Conservation (phyloP, 345 rosid species). For the Tarenaya hassleriana region DNA sequence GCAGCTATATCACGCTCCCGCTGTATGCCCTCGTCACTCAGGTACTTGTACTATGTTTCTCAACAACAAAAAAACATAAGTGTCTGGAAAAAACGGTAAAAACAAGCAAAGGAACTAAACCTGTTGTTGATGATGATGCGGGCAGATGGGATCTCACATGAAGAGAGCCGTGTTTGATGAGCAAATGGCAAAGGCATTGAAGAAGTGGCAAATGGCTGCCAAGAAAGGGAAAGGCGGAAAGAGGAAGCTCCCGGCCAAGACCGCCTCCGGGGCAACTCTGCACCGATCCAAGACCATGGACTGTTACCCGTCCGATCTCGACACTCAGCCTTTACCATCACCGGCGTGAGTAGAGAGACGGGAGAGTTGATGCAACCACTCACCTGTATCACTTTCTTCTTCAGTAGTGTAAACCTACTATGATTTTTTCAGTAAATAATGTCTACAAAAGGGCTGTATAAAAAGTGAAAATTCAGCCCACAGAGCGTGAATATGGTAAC, state of each 20-base stretch:
- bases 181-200: conserved; percentile 86
- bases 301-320: conserved; percentile 43
- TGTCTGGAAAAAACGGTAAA: neutral
- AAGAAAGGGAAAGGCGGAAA: conserved; percentile 54
- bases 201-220: conserved; percentile 76
- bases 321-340: conserved; percentile 48
- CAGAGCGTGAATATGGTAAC: too few species aligned
- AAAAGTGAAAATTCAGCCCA: too few species aligned
- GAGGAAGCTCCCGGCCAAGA: conserved; percentile 28
- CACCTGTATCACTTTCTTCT: too few species aligned
- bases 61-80: neutral
- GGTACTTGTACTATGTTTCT: conserved; percentile 35
- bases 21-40: conserved; percentile 84
- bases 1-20: conserved; percentile 95
- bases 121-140: conserved; percentile 5
- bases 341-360: too few species aligned
- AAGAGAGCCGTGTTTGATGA: conserved; percentile 87
- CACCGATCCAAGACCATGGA: conserved; percentile 61
- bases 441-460: too few species aligned
- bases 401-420: too few species aligned
- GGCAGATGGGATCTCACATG: conserved; percentile 72
- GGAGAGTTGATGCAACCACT: too few species aligned
- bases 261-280: conserved; percentile 34
- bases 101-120: neutral
- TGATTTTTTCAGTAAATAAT: too few species aligned